phyloP scores from a whole-genome alignment of 371 early-diverging fungal species.

The Saksenaea oblongispora region DNA sequence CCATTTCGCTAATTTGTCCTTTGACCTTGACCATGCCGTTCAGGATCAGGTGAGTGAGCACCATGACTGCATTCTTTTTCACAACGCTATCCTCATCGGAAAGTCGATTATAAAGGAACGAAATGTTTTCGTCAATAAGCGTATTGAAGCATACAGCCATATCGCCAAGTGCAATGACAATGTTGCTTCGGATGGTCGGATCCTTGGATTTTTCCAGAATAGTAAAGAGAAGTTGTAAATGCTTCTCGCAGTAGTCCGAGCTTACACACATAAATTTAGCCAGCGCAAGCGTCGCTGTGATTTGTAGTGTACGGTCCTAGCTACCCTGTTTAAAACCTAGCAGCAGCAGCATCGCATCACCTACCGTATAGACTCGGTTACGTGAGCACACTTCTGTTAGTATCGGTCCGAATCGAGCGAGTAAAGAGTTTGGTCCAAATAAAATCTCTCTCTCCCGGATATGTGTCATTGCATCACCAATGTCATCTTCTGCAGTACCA shows the following conservation, averaged over 20 bases:
- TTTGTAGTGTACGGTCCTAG: conserved; percentile 80
- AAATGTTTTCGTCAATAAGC: conserved; percentile 92
- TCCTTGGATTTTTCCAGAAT: conserved; percentile 83
- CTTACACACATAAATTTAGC: conserved; percentile 97
- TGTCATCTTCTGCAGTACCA: conserved; percentile 94
- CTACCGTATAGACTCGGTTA: conserved; percentile 78
- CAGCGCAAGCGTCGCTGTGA: conserved; percentile 81
- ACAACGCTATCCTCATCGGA: conserved; percentile 77
- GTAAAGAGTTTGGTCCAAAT: conserved; percentile 73
- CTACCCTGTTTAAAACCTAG: neutral
- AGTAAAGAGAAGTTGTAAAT: conserved; percentile 90
- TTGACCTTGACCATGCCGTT: conserved; percentile 99
- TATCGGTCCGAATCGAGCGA: conserved; percentile 82
- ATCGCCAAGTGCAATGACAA: conserved; percentile 95
- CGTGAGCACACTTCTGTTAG: conserved; percentile 80
- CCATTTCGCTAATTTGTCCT: conserved; percentile 96
- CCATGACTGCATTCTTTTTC: conserved; percentile 96
- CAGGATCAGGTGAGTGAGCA: conserved; percentile 92
- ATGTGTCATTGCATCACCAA: conserved; percentile 80
- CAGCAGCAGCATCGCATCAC: conserved; percentile 9
- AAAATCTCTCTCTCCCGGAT: conserved; percentile 92
- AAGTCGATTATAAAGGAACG: conserved; percentile 89
- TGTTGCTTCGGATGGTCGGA: conserved; percentile 82
- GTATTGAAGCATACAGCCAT: conserved; percentile 94
- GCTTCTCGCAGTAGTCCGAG: conserved; percentile 86